These are phyloP conservation scores for Cutaneotrichosporon sp. DNA, from an alignment of 1,284 basidiomycete species.

Conservation along the genomic window DNA sequence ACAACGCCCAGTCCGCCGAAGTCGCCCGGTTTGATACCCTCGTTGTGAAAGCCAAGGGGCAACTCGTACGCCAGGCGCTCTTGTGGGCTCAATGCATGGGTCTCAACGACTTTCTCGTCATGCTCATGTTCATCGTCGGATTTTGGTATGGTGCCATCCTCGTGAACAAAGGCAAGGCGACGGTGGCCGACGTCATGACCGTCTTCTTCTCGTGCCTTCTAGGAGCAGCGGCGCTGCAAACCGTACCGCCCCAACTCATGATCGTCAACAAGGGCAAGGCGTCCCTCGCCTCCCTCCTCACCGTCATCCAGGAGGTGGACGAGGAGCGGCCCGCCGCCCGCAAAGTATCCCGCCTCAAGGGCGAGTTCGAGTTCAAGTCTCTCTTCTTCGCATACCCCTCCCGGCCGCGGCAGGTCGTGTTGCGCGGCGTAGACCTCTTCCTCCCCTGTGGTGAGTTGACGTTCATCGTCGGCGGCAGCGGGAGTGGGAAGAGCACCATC, in stretches of 20 bases:
- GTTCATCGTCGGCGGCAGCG: slow-evolving; percentile 87
- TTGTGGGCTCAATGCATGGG: slow-evolving; percentile 76
- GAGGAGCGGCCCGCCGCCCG: not conserved
- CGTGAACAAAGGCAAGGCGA: slow-evolving; percentile 68
- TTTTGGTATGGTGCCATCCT: slow-evolving; percentile 94
- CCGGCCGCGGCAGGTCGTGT: slow-evolving; percentile 56
- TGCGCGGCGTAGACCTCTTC: slow-evolving; percentile 58
- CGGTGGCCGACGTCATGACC: slow-evolving; percentile 79
- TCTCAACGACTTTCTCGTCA: slow-evolving; percentile 71
- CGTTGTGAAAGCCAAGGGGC: slow-evolving; percentile 57
- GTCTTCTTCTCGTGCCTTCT: slow-evolving; percentile 97
- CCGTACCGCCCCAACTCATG: slow-evolving; percentile 67
- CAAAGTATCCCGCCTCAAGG: slow-evolving; percentile 55
- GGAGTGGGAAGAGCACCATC: slow-evolving; percentile 90
- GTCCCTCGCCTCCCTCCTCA: slow-evolving; percentile 70
- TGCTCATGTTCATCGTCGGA: slow-evolving; percentile 92
- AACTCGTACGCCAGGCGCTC: slow-evolving; percentile 58
- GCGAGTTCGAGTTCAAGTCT: slow-evolving; percentile 74
- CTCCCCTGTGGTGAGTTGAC: slow-evolving; percentile 83
- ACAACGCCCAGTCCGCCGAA: slow-evolving; percentile 78
- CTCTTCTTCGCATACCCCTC: slow-evolving; percentile 86
- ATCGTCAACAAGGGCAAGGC: slow-evolving; percentile 80
- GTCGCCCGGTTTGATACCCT: slow-evolving; percentile 57
- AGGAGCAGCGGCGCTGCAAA: slow-evolving; percentile 79
- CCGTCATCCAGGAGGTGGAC: slow-evolving; percentile 56